Percentiles rank a stretch among this genome's conserved stretches.
phyloP scores from a whole-genome alignment of 73 alveolate genomes.

The Paramecium octaurelia region DNA sequence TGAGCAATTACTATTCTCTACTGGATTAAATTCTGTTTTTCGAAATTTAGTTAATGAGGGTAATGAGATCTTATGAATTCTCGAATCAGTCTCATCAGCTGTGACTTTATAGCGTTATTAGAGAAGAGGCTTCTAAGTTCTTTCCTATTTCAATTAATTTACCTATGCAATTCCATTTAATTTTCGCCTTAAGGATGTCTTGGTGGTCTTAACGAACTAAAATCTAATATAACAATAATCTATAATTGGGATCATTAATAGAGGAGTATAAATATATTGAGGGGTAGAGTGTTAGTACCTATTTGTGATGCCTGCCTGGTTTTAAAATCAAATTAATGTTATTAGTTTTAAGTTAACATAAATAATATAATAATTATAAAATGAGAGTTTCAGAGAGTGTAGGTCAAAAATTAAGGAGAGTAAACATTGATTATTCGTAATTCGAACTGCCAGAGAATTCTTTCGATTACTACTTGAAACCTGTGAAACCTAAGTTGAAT shows the following conservation, averaged over 20 bases:
- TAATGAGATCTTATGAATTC: neutral
- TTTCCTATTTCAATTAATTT: neutral
- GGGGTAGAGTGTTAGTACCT: neutral
- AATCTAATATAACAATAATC: neutral
- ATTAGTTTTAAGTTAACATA: neutral
- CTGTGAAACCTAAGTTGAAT: neutral
- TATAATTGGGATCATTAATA: neutral
- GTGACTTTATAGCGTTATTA: neutral
- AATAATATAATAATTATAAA: neutral
- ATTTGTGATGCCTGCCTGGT: neutral
- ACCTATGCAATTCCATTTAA: neutral
- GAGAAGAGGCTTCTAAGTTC: neutral
- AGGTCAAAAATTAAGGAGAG: neutral
- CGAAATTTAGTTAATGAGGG: neutral
- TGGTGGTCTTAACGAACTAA: neutral
- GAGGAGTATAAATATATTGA: neutral
- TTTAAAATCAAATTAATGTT: neutral
- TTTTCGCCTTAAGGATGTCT: neutral
- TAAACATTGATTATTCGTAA: neutral
- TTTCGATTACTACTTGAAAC: neutral
- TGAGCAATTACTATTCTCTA: neutral
- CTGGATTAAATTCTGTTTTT: neutral
- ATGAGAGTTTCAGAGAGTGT: slow-evolving; percentile 12
- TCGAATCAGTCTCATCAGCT: neutral
- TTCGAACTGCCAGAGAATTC: neutral